These are phyloP conservation scores for Phytopythium aichiense DNA, from an alignment of 352 stramenopile genomes.

Conservation along the genomic window DNA sequence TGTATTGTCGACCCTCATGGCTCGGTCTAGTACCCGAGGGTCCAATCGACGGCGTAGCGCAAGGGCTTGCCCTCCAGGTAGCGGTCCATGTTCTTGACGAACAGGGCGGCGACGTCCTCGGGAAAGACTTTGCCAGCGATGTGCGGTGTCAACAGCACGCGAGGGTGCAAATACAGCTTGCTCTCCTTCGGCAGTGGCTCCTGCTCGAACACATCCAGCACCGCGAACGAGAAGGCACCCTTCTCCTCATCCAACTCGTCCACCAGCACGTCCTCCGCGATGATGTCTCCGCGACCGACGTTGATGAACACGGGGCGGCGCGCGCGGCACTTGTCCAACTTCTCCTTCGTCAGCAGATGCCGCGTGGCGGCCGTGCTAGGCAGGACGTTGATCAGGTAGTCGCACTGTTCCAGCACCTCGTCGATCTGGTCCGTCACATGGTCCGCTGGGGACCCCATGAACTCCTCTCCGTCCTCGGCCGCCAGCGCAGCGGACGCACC, in stretches of 20 bases:
- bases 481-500: background rate
- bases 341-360: slow-evolving; percentile 49
- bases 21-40: slow-evolving; percentile 39
- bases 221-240: slow-evolving; percentile 43
- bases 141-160: slow-evolving; percentile 78
- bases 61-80: slow-evolving; percentile 36
- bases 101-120: slow-evolving; percentile 72
- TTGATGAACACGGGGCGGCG: slow-evolving; percentile 82
- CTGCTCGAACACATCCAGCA: slow-evolving; percentile 63
- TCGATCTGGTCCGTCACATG: slow-evolving; percentile 39
- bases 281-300: slow-evolving; percentile 81
- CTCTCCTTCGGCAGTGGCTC: slow-evolving; percentile 50
- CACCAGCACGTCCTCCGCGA: slow-evolving; percentile 56
- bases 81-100: slow-evolving; percentile 54
- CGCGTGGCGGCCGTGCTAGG: slow-evolving; percentile 71
- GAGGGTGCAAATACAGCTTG: slow-evolving; percentile 52
- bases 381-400: slow-evolving; percentile 84
- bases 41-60: slow-evolving; percentile 47
- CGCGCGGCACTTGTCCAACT: slow-evolving; percentile 33
- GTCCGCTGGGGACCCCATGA: slow-evolving; percentile 12
- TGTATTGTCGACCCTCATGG: background rate
- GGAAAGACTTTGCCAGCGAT: slow-evolving; percentile 72
- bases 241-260: slow-evolving; percentile 45
- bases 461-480: slow-evolving; percentile 7
- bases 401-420: slow-evolving; percentile 42